Base-by-base conservation (phyloP, 1,284 basidiomycete species). In the Ceratobasidium sp. region DNA sequence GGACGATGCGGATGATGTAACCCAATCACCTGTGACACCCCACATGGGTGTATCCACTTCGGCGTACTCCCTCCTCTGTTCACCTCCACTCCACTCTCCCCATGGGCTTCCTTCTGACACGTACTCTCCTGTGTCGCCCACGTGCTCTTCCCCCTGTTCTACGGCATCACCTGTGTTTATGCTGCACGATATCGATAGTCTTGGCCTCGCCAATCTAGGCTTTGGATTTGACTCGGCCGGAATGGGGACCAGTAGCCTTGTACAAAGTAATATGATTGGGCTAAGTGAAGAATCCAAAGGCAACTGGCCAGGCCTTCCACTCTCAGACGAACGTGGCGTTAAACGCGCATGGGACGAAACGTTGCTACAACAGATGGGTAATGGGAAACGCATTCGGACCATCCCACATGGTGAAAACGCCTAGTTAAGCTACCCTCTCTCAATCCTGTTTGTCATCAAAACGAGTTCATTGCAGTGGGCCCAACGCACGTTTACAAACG, bases 1-100 rank as follows among this genome's bases (percentile, higher is more conserved):
- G 53, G 65, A 69, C 39, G n/a, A n/a, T n/a, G 65, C 65, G 18
- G 65, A 69, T 58, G 65, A 69, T 46, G 43, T 69, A 41, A 69
- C 65, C 18, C 65, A 69, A 23, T 69, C 65, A 18, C 65, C 65
- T 28, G 65, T 69, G 39, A 69, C 65, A 21, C 65, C 65, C 6
- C 41, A 69, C 52, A 69, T 69, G 34, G 65, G 65, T 12, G 43
- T 69, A n/a, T 58, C 65, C 3, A 69, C 36, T 46, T 58, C 65
- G 18, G 28, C 65, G 21, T 69, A 69, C 41, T 58, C 65, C 12
- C 50, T 69, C 46, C 18, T 69, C n/a, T 69, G 53, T 34, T 69
- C 65, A n/a, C 65, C 65, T 16, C 65, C 65, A 34, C 52, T 69
- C 65, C 65, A 69, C 28, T 43, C 65, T 1, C 65, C n/a, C 65